These are phyloP conservation scores for Adansonia rubrostipa DNA, from an alignment of 441 rosid species.

Conservation along the genomic window DNA sequence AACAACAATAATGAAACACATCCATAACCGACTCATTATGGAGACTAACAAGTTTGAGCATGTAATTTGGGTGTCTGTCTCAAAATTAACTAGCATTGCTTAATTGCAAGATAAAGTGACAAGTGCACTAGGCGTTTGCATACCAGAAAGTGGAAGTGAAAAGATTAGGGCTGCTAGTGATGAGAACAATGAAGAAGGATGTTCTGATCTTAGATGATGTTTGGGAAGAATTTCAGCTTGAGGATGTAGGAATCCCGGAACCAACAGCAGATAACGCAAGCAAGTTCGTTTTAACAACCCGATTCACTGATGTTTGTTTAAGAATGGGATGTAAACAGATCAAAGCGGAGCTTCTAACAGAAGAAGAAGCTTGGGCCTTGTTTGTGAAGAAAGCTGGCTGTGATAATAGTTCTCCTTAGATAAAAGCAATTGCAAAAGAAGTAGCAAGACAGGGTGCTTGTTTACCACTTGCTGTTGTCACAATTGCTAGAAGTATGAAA, in stretches of 20 bases:
- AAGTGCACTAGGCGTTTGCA: background rate
- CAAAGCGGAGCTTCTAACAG: background rate
- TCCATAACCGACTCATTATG: background rate
- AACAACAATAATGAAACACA: background rate
- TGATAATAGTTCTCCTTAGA: background rate
- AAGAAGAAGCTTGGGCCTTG: background rate
- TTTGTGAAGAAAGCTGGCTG: background rate
- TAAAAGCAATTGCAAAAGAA: background rate
- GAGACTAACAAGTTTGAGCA: background rate
- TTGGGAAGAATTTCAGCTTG: background rate
- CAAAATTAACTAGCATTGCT: background rate
- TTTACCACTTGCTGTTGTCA: conserved; percentile 52
- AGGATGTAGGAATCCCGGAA: background rate
- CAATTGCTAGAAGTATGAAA: conserved; percentile 46
- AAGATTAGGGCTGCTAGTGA: background rate
- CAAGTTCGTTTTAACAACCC: background rate
- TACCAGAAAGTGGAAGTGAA: background rate
- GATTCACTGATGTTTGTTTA: background rate
- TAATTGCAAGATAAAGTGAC: background rate
- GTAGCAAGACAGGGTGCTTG: conserved; percentile 53
- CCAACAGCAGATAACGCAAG: background rate
- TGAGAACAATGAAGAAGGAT: background rate
- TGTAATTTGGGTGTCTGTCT: background rate
- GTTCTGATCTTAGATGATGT: background rate
- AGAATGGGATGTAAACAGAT: background rate